Evolutionary conservation across 1,284 basidiomycete genomes (phyloP).

Genomic region (Sporisorium graminicola): DNA sequence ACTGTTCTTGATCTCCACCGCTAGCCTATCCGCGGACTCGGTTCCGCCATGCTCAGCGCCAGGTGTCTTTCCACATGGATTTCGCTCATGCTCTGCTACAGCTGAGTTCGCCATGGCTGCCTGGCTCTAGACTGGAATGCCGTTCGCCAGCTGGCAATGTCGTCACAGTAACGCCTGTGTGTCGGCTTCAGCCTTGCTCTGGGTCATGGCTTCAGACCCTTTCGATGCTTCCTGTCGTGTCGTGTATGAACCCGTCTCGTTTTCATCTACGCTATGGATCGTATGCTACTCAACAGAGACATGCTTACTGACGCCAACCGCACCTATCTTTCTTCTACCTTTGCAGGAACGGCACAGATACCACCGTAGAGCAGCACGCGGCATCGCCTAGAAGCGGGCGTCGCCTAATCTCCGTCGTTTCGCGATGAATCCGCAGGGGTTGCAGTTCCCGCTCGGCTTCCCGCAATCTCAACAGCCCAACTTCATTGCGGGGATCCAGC

Average conservation of each 20-base stretch:
- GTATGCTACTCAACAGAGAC: background rate
- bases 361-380: background rate
- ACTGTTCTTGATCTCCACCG: background rate
- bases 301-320: background rate
- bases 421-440: slow-evolving; percentile 28
- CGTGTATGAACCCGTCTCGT: background rate
- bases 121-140: too few relatives aligned
- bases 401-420: background rate
- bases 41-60: background rate
- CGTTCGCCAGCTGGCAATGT: too few relatives aligned
- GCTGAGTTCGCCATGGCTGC: background rate
- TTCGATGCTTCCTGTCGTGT: background rate
- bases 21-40: background rate
- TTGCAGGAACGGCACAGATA: background rate
- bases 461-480: slow-evolving; percentile 18
- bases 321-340: background rate
- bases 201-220: background rate
- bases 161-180: background rate
- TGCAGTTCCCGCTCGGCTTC: slow-evolving; percentile 27
- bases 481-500: slow-evolving; percentile 18
- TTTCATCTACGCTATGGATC: background rate
- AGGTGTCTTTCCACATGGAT: background rate
- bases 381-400: background rate
- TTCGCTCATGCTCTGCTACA: background rate
- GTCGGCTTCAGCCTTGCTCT: background rate